A percentile compares a stretch with the other conserved stretches of the same genome.
phyloP scores from a whole-genome alignment of 345 rosid species.

The Capsella bursapastoris region DNA sequence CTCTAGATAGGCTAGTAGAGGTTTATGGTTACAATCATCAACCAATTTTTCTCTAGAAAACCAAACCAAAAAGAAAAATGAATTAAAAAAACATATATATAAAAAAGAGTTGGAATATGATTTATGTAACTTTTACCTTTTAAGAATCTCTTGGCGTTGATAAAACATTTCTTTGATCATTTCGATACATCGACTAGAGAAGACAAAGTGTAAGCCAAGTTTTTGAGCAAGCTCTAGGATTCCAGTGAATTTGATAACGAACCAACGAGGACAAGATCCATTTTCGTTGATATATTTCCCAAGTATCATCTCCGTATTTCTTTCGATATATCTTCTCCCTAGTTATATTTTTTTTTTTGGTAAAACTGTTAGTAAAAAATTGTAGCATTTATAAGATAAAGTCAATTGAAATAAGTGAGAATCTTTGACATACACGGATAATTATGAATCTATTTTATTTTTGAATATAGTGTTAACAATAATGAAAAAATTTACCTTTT shows the following conservation, averaged over 20 bases:
- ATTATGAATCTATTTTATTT: too few relatives aligned
- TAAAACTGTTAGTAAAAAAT: neutral
- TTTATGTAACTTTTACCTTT: conserved; percentile 42
- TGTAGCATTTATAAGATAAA: neutral
- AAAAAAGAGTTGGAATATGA: neutral
- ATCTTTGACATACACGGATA: neutral
- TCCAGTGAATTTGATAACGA: conserved; percentile 55
- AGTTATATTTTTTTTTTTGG: neutral
- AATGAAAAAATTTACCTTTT: too few relatives aligned
- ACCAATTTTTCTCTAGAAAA: conserved; percentile 49
- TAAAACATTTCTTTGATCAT: conserved; percentile 36
- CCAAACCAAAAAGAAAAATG: neutral
- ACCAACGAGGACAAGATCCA: conserved; percentile 57
- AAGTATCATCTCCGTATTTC: conserved; percentile 47
- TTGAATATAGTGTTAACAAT: too few relatives aligned
- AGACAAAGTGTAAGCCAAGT: conserved; percentile 48
- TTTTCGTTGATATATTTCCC: conserved; percentile 19
- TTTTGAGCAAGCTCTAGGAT: conserved; percentile 55
- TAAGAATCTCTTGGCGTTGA: conserved; percentile 48
- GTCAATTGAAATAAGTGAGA: neutral
- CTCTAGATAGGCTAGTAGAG: conserved; percentile 59
- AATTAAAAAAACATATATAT: neutral
- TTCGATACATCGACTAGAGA: conserved; percentile 22
- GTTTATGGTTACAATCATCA: conserved; percentile 37
- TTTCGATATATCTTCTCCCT: conserved; percentile 51